phyloP scores from a whole-genome alignment of 805 yeast genomes.

The Candida yuanshanica region DNA sequence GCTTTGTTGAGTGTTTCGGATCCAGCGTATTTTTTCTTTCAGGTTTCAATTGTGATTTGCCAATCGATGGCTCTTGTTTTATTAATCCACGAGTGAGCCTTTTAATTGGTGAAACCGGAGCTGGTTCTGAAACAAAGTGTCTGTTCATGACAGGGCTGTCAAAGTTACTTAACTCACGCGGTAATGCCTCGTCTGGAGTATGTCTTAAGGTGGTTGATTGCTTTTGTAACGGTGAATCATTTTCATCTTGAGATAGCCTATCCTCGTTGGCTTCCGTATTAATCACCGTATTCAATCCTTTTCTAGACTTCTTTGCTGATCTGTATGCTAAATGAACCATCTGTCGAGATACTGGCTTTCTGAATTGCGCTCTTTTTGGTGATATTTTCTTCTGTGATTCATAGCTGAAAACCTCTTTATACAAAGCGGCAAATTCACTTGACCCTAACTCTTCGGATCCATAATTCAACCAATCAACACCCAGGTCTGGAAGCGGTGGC shows the following conservation, averaged over 20 bases:
- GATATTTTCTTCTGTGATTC: constrained; percentile 11
- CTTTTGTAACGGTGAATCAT: constrained; percentile 3
- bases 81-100: constrained; percentile 2
- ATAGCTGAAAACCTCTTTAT: constrained; percentile 25
- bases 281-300: neutral
- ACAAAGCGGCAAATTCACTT: constrained; percentile 25
- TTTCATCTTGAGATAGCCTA: neutral
- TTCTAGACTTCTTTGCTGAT: constrained; percentile 6
- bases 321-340: neutral
- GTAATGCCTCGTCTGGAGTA: constrained; percentile 6
- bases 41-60: neutral
- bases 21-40: constrained; percentile 16
- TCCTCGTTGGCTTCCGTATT: neutral
- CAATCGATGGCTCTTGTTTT: neutral
- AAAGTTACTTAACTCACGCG: constrained; percentile 13
- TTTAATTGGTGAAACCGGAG: constrained; percentile 8
- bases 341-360: neutral
- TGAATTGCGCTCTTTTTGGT: constrained; percentile 2
- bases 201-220: neutral
- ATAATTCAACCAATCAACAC: constrained; percentile 19
- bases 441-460: constrained; percentile 16
- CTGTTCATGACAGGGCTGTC: constrained; percentile 7
- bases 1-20: constrained; percentile 18
- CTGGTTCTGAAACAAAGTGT: constrained; percentile 18
- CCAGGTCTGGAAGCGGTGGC: constrained; percentile 25